phyloP scores from a whole-genome alignment of 1,284 basidiomycete species.

The Sanghuangporus baumii region DNA sequence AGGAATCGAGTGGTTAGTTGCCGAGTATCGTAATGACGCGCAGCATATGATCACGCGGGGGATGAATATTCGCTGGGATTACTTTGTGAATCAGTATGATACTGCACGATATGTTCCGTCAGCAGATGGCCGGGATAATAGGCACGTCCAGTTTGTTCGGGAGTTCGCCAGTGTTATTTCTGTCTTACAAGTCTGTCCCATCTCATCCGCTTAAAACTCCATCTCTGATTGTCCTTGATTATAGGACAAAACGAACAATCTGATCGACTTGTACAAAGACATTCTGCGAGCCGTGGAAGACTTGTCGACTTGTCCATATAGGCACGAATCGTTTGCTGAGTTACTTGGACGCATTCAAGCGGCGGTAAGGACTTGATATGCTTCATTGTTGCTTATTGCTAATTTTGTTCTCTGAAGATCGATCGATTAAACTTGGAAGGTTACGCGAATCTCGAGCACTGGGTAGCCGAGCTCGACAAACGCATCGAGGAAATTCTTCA shows the following conservation, averaged over 20 bases:
- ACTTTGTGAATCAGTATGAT: slow-evolving; percentile 92
- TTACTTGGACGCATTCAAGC: slow-evolving; percentile 81
- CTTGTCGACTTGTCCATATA: slow-evolving; percentile 82
- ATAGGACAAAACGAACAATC: slow-evolving; percentile 90
- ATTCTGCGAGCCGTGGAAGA: slow-evolving; percentile 83
- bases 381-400: neutral
- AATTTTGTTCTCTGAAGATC: slow-evolving; percentile 44
- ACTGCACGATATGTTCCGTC: slow-evolving; percentile 66
- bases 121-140: slow-evolving; percentile 75
- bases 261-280: slow-evolving; percentile 89
- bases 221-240: slow-evolving; percentile 75
- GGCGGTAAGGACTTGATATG: slow-evolving; percentile 52
- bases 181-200: slow-evolving; percentile 60
- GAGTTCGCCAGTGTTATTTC: slow-evolving; percentile 93
- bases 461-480: slow-evolving; percentile 87
- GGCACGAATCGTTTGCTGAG: slow-evolving; percentile 73
- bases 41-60: slow-evolving; percentile 89
- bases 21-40: slow-evolving; percentile 85
- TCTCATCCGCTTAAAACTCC: slow-evolving; percentile 55
- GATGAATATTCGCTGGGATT: slow-evolving; percentile 96
- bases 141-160: slow-evolving; percentile 90
- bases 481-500: slow-evolving; percentile 81
- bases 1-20: slow-evolving; percentile 89
- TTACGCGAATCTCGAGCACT: slow-evolving; percentile 95
- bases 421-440: slow-evolving; percentile 94